Evolutionary conservation across 1,284 basidiomycete species (phyloP).

Genomic region (Boletus sp.): DNA sequence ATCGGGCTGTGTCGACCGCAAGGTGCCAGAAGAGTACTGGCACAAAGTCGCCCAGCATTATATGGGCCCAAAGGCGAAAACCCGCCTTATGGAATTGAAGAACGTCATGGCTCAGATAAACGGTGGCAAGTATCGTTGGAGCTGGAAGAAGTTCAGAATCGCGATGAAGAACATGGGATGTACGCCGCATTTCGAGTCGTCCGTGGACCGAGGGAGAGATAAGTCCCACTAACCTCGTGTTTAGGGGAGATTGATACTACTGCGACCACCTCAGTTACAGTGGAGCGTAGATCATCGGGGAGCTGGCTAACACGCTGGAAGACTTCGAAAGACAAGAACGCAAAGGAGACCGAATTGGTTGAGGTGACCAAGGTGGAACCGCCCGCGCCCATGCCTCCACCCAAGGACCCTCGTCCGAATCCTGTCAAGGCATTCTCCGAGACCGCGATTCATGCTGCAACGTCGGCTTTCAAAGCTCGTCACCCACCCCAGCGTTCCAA

Average conservation of each 20-base stretch:
- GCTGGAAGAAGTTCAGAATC: slow-evolving; percentile 74
- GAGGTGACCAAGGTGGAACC: slow-evolving; percentile 24
- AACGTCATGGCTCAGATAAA: slow-evolving; percentile 68
- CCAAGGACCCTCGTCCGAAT: slow-evolving; percentile 34
- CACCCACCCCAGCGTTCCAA: slow-evolving; percentile 30
- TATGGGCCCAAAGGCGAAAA: slow-evolving; percentile 62
- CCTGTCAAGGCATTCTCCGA: slow-evolving; percentile 35
- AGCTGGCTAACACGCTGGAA: slow-evolving; percentile 57
- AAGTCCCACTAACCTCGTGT: slow-evolving; percentile 2
- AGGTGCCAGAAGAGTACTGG: slow-evolving; percentile 74
- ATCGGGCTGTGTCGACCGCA: slow-evolving; percentile 61
- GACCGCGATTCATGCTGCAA: slow-evolving; percentile 27
- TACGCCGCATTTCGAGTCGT: slow-evolving; percentile 39
- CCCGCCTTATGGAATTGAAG: slow-evolving; percentile 65
- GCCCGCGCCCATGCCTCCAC: slow-evolving; percentile 16
- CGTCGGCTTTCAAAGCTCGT: slow-evolving; percentile 29
- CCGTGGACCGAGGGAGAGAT: background rate
- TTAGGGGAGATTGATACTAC: slow-evolving; percentile 60
- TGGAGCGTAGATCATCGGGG: slow-evolving; percentile 51
- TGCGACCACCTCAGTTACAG: slow-evolving; percentile 59
- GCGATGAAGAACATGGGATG: slow-evolving; percentile 78
- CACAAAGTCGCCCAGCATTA: slow-evolving; percentile 73
- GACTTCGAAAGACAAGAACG: slow-evolving; percentile 33
- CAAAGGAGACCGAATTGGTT: slow-evolving; percentile 25
- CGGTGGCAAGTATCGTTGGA: slow-evolving; percentile 72